Base-by-base conservation (phyloP, 371 early-diverging fungal species). In the Gilbertella persicaria region DNA sequence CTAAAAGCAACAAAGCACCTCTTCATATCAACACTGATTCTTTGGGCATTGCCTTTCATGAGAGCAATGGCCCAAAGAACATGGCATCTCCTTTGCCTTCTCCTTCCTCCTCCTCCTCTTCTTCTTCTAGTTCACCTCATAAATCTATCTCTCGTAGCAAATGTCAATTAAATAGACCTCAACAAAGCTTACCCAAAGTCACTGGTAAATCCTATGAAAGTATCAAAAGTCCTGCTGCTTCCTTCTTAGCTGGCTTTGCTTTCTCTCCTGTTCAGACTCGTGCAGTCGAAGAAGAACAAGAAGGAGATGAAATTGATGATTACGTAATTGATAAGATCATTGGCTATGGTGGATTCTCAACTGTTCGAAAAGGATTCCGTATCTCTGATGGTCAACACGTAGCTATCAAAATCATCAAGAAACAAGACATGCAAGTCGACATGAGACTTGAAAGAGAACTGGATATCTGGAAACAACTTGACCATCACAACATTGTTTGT, bases 261-360 rank as follows among this genome's bases (percentile, higher is more conserved):
- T 62, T 74, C 13, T 54, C 60, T 13, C 60, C 60, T 25, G 40
- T 44, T 20, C 40, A 61, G 9, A 63, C 70, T 6, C 46, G 41
- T 48, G 42, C 35, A 28, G n/a, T 43, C 0, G 54, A 49, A 28
- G 60, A 64, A 36, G 82, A 75, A 55, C 72, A 73, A 23, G 79
- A 77, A 33, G 90, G 90, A 21, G 81, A 90, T 63, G 73, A 86
- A 61, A 67, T 89, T 56, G 89, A 85, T 43, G 76, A 82, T 25
- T 87, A 76, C 58, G 59, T 77, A 9, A 56, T 88, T 9, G 82
- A 79, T 21, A 60, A 60, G 30, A 61, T 78, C 19, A 75, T 88
- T 44, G 87, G 85, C 5, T 61, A 67, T 26, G 89, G 90, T 17
- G 80, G 83, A 21, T 87, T 84, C 39, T 79, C 85, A 20, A 64